Evolutionary conservation across 2,329 filamentous ascomycete genomes (phyloP).

Genomic region (Clonostachys rosea): DNA sequence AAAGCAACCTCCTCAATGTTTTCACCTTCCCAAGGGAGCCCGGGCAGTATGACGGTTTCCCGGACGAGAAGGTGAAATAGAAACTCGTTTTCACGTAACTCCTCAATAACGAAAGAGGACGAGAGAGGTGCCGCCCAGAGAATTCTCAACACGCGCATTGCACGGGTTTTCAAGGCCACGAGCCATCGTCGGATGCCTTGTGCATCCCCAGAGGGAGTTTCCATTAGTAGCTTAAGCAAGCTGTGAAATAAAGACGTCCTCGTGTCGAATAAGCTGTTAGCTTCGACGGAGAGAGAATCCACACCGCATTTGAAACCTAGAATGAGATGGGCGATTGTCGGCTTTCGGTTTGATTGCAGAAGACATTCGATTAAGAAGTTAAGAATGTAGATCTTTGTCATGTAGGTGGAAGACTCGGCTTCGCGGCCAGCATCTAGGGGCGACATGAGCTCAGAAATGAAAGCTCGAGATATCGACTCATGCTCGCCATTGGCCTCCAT

Average conservation of each 20-base stretch:
- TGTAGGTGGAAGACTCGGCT: slow-evolving; percentile 65
- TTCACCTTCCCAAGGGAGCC: slow-evolving; percentile 70
- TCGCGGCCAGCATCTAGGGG: slow-evolving; percentile 70
- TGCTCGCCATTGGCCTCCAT: slow-evolving; percentile 77
- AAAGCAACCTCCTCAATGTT: slow-evolving; percentile 60
- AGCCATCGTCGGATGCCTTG: slow-evolving; percentile 64
- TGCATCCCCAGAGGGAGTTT: slow-evolving; percentile 61
- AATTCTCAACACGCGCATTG: slow-evolving; percentile 69
- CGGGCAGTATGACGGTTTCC: slow-evolving; percentile 65
- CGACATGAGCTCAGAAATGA: slow-evolving; percentile 64
- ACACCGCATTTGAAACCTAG: slow-evolving; percentile 81
- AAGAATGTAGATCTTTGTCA: slow-evolving; percentile 79
- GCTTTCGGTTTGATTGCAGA: slow-evolving; percentile 66
- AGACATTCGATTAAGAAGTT: slow-evolving; percentile 83
- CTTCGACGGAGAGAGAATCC: slow-evolving; percentile 62
- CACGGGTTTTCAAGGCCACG: slow-evolving; percentile 62
- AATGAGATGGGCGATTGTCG: slow-evolving; percentile 85
- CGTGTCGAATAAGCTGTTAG: slow-evolving; percentile 65
- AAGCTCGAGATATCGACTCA: slow-evolving; percentile 70
- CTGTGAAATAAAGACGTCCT: slow-evolving; percentile 79
- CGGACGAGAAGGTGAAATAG: slow-evolving; percentile 72
- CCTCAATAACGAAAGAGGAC: slow-evolving; percentile 66
- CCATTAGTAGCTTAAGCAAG: slow-evolving; percentile 66
- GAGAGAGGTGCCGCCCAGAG: slow-evolving; percentile 84
- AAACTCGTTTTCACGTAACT: slow-evolving; percentile 76